Percentiles rank a stretch among this genome's conserved stretches.
Conservation (phyloP, 2,329 filamentous ascomycete genomes). For the Sclerotinia glacialis region DNA sequence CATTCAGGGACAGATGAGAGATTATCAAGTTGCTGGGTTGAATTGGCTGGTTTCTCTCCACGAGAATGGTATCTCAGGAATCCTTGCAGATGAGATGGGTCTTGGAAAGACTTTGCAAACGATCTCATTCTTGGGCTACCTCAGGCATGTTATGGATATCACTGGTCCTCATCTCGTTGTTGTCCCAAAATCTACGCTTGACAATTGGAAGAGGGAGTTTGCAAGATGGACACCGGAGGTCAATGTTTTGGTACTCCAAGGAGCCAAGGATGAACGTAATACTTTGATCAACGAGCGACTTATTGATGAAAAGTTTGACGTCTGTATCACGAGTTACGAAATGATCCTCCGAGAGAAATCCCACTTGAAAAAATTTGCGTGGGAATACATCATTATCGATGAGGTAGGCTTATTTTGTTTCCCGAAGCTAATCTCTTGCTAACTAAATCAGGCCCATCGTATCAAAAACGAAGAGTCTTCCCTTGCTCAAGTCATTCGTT, state of each 20-base stretch:
- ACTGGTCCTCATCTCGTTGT: constrained; percentile 86
- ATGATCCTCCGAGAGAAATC: constrained; percentile 97
- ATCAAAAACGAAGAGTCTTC: constrained; percentile 99
- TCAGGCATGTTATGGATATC: constrained; percentile 86
- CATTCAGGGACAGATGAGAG: constrained; percentile 81
- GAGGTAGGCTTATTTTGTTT: constrained; percentile 50
- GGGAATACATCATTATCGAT: constrained; percentile 99
- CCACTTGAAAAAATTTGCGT: constrained; percentile 94
- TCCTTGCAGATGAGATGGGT: constrained; percentile 98
- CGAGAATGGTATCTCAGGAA: constrained; percentile 98
- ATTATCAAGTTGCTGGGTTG: constrained; percentile 92
- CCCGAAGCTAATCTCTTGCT: not conserved
- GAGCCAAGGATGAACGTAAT: constrained; percentile 89
- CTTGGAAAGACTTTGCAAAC: constrained; percentile 97
- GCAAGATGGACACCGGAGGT: constrained; percentile 92
- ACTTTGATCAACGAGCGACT: constrained; percentile 85
- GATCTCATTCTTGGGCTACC: constrained; percentile 92
- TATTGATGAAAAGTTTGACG: constrained; percentile 93
- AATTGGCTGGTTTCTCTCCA: constrained; percentile 98
- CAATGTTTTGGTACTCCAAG: constrained; percentile 89
- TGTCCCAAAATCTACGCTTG: constrained; percentile 94
- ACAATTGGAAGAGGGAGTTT: constrained; percentile 98
- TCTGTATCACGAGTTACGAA: constrained; percentile 97
- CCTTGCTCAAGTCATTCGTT: constrained; percentile 88
- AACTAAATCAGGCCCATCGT: constrained; percentile 63